phyloP scores from a whole-genome alignment of 345 rosid species.

The Viola odorata region DNA sequence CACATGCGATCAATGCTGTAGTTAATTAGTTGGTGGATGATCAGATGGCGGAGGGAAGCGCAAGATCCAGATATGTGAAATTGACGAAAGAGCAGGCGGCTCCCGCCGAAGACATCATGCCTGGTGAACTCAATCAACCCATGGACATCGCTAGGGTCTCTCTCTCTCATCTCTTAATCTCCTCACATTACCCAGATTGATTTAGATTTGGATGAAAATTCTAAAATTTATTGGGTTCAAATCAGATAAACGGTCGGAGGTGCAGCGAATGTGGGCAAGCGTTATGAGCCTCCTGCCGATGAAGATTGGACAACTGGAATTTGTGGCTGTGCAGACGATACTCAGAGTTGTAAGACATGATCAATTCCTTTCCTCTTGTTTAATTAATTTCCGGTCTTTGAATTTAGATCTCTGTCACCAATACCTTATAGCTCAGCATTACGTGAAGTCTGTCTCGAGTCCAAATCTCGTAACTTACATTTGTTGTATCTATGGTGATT shows the following conservation, averaged over 20 bases:
- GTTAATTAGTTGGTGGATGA: background rate
- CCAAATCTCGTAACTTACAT: background rate
- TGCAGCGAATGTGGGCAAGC: constrained; percentile 80
- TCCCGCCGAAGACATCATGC: constrained; percentile 56
- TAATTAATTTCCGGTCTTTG: no score
- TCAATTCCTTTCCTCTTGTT: background rate
- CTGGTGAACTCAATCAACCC: constrained; percentile 97
- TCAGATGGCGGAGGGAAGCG: constrained; percentile 28
- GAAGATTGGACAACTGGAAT: constrained; percentile 92
- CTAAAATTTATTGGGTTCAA: no score
- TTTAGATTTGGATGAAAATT: no score
- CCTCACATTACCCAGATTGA: no score
- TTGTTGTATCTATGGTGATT: background rate
- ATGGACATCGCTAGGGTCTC: constrained; percentile 67
- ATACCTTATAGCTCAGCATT: no score
- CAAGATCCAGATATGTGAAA: constrained; percentile 42
- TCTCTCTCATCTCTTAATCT: background rate
- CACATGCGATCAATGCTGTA: no score
- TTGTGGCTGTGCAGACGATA: constrained; percentile 60
- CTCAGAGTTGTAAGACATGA: constrained; percentile 52
- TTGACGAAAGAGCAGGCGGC: constrained; percentile 56
- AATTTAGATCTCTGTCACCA: no score
- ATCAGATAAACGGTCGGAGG: constrained; percentile 48
- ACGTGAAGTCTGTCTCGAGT: no score
- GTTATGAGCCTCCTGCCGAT: constrained; percentile 81